Base-by-base conservation (phyloP, 129 eudicot genomes). In the Gnaphalium uliginosum region DNA sequence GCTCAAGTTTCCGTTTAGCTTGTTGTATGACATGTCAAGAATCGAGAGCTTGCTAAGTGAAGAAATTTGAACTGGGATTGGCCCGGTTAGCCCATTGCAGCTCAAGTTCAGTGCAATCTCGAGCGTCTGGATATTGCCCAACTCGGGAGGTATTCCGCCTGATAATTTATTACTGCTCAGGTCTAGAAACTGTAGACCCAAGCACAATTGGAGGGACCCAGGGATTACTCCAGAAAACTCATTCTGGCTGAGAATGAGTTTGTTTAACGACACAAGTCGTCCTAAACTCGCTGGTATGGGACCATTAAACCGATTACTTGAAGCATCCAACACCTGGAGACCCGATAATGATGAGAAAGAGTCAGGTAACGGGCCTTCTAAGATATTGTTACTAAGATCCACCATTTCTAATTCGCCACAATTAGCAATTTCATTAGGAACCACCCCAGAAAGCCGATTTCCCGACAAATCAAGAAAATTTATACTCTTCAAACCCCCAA, bases 391-490 rank as follows among this genome's bases (percentile, higher is more conserved):
- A 46, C 91, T 89, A 58, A 89, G 76, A 73, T 89, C 91, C 21
- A 89, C 71, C 96, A 89, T 86, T 50, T 89, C 91, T 43, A 89
- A 78, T 76, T 82, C 85, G 0, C 68, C 75, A 67, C 96, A 89
- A 24, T 81, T 56, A 3, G 76, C 71, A 72, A 89, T 87, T 78
- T 89, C 96, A 66, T 81, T 32, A 6, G 91, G 96, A 8, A 89
- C 85, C 54, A 78, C 61, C 50, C 96, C 96, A 2, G 89, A 84
- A 58, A 89, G 79, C 2, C 83, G 85, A 61, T 89, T 89, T 0
- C 84, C 82, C 0, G 96, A 84, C 46, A 89, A 85, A 82, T 89
- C 91, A 51, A 89, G 96, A 77, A 89, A 89, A 74, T 85, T 89
- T 14, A 89, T 78, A 14, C 81, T 80, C 51, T 83, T 84, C 29